These are phyloP conservation scores for Microbotryum scabiosae DNA, from an alignment of 1,284 basidiomycete species.

Conservation along the genomic window DNA sequence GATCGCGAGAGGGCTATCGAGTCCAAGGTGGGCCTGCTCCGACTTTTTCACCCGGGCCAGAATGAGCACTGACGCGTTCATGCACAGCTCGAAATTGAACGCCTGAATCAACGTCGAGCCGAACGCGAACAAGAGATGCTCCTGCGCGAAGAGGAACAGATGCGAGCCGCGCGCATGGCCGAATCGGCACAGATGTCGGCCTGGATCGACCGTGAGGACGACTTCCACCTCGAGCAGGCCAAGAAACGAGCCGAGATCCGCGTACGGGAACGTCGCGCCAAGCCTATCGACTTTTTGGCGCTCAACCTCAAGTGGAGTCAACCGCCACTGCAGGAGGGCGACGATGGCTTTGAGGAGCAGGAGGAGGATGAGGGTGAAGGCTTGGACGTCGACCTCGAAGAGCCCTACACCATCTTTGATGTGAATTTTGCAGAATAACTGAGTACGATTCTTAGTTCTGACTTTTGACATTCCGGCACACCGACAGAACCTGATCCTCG, in stretches of 20 bases:
- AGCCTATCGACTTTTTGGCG: conserved; percentile 88
- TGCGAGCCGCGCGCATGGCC: conserved; percentile 73
- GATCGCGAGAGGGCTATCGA: conserved; percentile 78
- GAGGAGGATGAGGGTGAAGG: conserved; percentile 35
- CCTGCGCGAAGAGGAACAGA: conserved; percentile 83
- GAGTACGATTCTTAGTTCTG: not conserved
- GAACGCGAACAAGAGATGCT: conserved; percentile 83
- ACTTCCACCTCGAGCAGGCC: conserved; percentile 94
- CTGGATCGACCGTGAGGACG: conserved; percentile 94
- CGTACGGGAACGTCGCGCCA: conserved; percentile 88
- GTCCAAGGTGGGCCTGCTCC: conserved; percentile 53
- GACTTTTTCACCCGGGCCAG: too few species aligned
- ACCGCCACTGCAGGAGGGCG: conserved; percentile 29
- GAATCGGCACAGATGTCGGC: conserved; percentile 96
- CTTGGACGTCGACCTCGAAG: conserved; percentile 94
- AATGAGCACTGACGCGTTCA: not conserved
- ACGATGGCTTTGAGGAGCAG: conserved; percentile 30
- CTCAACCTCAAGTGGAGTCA: conserved; percentile 72
- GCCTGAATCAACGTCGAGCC: conserved; percentile 78
- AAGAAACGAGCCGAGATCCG: conserved; percentile 82
- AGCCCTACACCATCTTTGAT: conserved; percentile 93
- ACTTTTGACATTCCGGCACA: not conserved
- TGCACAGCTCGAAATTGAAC: conserved; percentile 70
- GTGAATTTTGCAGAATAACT: conserved; percentile 46
- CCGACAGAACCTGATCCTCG: conserved; percentile 65